phyloP scores from a whole-genome alignment of 805 yeast genomes.

The Myxozyma geophila region DNA sequence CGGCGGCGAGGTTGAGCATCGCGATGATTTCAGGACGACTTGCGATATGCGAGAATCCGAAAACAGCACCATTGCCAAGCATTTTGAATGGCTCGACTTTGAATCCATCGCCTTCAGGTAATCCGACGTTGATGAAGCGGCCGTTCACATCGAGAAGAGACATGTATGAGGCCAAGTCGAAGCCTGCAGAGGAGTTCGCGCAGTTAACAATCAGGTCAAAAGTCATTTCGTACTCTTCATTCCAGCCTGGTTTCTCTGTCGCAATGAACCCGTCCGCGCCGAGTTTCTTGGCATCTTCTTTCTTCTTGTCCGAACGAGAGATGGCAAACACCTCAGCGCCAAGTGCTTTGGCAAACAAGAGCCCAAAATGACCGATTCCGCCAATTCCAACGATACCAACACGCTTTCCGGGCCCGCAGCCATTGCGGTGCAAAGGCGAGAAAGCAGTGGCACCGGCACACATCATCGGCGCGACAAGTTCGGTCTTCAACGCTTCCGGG shows the following conservation, averaged over 20 bases:
- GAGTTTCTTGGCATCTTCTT: constrained; percentile 55
- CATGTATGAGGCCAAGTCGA: constrained; percentile 56
- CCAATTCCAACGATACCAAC: constrained; percentile 64
- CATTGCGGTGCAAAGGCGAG: constrained; percentile 60
- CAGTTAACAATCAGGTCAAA: constrained; percentile 59
- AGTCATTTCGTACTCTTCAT: constrained; percentile 40
- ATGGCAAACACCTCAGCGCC: constrained; percentile 71
- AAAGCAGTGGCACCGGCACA: constrained; percentile 78
- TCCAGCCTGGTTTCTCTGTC: constrained; percentile 51
- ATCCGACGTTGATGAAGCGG: constrained; percentile 64
- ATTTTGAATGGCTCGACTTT: constrained; percentile 28
- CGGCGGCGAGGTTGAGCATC: constrained; percentile 66
- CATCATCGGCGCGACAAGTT: constrained; percentile 68
- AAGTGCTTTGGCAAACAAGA: constrained; percentile 60
- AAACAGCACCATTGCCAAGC: constrained; percentile 46
- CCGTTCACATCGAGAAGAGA: constrained; percentile 60
- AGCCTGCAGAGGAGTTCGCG: constrained; percentile 57
- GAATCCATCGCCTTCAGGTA: constrained; percentile 50
- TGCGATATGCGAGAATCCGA: constrained; percentile 68
- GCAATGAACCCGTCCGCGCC: constrained; percentile 62
- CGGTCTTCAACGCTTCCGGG: constrained; percentile 57
- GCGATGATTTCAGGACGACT: constrained; percentile 65
- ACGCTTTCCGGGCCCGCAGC: constrained; percentile 53
- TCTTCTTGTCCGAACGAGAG: constrained; percentile 56
- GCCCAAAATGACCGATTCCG: constrained; percentile 66